Percentiles rank a stretch among this genome's conserved stretches.
Conservation (phyloP, 768 basidiomycete species). For the Coprinopsis marcescibilis region DNA sequence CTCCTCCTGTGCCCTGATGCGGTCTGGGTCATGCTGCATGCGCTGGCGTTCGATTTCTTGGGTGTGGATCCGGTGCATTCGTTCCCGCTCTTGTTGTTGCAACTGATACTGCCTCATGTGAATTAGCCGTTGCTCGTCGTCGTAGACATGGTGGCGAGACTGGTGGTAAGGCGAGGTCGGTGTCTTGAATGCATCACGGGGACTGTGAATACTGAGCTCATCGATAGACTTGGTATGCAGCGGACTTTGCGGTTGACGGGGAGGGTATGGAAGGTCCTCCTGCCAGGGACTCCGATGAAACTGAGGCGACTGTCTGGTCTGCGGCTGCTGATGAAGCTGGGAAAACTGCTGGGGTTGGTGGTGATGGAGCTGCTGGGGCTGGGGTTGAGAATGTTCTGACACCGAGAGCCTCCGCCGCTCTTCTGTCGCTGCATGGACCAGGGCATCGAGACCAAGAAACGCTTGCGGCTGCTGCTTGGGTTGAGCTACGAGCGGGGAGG, state of each 20-base stretch:
- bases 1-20: constrained; percentile 10
- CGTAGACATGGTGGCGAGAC: constrained; percentile 10
- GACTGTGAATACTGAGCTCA: constrained; percentile 1
- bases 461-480: constrained; percentile 5
- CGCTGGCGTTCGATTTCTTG: constrained; percentile 11
- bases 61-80: not conserved
- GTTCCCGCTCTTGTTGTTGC: constrained; percentile 1
- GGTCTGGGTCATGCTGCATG: constrained; percentile 9
- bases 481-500: constrained; percentile 12
- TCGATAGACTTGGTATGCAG: constrained; percentile 4
- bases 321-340: constrained; percentile 7
- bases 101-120: constrained; percentile 7
- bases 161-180: constrained; percentile 4
- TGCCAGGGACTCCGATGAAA: constrained; percentile 16
- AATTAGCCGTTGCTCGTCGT: constrained; percentile 11
- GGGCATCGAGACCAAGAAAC: constrained; percentile 47
- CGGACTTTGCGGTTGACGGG: constrained; percentile 12
- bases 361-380: constrained; percentile 5
- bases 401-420: constrained; percentile 50
- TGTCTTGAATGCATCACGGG: constrained; percentile 10
- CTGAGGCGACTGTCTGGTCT: constrained; percentile 15
- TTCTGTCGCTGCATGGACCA: constrained; percentile 67
- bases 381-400: constrained; percentile 16
- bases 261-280: constrained; percentile 11
- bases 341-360: constrained; percentile 9